phyloP scores from a whole-genome alignment of 2,329 filamentous ascomycete species.

The Cercospora janseana region DNA sequence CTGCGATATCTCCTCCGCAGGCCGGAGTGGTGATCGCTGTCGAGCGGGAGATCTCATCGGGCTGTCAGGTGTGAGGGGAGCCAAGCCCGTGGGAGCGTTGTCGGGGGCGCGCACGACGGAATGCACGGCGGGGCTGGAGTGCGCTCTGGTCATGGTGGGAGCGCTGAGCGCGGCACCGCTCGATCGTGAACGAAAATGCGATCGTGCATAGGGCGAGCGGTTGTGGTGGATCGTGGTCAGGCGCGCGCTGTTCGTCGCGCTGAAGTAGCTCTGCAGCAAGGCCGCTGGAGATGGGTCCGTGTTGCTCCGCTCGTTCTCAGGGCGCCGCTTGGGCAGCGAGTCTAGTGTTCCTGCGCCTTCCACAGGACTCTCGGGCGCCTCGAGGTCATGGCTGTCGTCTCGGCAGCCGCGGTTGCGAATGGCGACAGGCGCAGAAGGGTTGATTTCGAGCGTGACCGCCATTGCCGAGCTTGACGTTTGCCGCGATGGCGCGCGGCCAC shows the following conservation, averaged over 20 bases:
- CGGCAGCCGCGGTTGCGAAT: constrained; percentile 1
- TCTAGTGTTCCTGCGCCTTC: constrained; percentile 7
- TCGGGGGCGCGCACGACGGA: constrained; percentile 33
- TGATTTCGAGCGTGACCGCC: constrained; percentile 13
- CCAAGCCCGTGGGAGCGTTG: constrained; percentile 35
- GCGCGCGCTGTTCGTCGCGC: constrained; percentile 25
- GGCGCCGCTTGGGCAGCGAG: constrained; percentile 26
- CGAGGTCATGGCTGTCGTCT: constrained; percentile 8
- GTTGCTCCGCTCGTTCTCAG: constrained; percentile 31
- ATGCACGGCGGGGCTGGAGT: constrained; percentile 46
- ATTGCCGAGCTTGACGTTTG: constrained; percentile 11
- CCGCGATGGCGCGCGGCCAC: too few species aligned
- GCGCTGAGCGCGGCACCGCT: constrained; percentile 41
- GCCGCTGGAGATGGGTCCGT: constrained; percentile 40
- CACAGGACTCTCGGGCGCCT: constrained; percentile 15
- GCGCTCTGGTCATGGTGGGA: constrained; percentile 49
- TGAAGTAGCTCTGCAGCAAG: constrained; percentile 34
- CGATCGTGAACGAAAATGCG: constrained; percentile 48
- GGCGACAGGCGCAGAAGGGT: constrained; percentile 6
- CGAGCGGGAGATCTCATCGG: constrained; percentile 44
- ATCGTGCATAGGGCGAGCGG: constrained; percentile 48
- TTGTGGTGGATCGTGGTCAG: constrained; percentile 41
- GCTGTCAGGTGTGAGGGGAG: constrained; percentile 37
- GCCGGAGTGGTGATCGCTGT: constrained; percentile 42
- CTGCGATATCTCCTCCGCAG: constrained; percentile 27